Evolutionary conservation across 176 grass and related monocot species (phyloP).

Genomic region (Metroxylon sagu): DNA sequence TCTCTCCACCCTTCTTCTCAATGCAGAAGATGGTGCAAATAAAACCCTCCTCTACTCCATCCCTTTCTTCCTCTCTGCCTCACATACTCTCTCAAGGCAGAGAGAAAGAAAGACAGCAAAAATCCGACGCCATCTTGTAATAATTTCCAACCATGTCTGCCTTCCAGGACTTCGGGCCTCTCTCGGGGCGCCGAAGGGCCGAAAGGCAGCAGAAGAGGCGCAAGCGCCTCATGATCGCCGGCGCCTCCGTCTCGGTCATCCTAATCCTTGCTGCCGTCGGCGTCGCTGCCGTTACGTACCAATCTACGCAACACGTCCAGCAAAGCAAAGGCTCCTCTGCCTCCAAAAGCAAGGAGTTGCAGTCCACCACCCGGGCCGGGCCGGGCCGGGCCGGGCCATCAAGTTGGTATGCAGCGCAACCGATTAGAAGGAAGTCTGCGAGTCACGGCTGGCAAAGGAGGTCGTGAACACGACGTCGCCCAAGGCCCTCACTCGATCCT

Average conservation of each 20-base stretch:
- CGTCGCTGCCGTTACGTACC: slow-evolving; percentile 20
- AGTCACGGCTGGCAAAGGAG: slow-evolving; percentile 43
- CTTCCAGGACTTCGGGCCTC: slow-evolving; percentile 70
- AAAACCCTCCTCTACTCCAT: slow-evolving; percentile 14
- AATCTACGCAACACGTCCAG: slow-evolving; percentile 10
- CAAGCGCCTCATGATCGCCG: slow-evolving; percentile 45
- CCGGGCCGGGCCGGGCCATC: no score
- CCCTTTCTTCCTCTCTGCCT: slow-evolving; percentile 35
- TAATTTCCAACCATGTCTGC: slow-evolving; percentile 44
- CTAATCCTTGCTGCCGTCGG: slow-evolving; percentile 36
- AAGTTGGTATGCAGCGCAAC: slow-evolving; percentile 44
- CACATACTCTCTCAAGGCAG: slow-evolving; percentile 40
- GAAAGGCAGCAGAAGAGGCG: slow-evolving; percentile 49
- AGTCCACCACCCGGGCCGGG: slow-evolving; percentile 31
- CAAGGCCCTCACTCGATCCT: slow-evolving; percentile 32
- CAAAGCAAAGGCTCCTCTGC: background rate
- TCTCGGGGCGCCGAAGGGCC: slow-evolving; percentile 61
- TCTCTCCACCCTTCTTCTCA: slow-evolving; percentile 55
- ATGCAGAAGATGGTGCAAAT: slow-evolving; percentile 16
- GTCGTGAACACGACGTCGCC: slow-evolving; percentile 47
- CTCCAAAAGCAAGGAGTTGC: background rate
- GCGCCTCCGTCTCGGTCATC: slow-evolving; percentile 27
- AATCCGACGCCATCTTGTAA: background rate
- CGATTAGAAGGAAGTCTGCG: slow-evolving; percentile 47
- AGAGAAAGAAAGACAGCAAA: slow-evolving; percentile 5